Evolutionary conservation across 208 protist species (phyloP), one percentile per base, ranked within the genome.

Genomic region (Leishmania arabica): DNA sequence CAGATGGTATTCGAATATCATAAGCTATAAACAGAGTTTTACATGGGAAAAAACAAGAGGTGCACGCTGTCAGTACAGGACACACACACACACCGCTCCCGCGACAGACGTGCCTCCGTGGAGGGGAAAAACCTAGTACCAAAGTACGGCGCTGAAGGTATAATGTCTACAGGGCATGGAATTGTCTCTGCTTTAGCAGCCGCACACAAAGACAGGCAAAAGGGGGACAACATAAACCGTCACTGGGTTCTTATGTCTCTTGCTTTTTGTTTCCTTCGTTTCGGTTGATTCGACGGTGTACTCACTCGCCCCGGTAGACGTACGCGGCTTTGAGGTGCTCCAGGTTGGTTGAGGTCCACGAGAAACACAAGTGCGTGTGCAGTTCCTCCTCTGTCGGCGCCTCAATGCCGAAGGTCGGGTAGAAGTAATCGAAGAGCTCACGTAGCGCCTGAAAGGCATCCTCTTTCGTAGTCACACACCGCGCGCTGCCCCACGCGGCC

Each of bases 341-440:
- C 5, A 91, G 79, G 51, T 72, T 84, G 0, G 34, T 11, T 0
- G 86, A 85, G 3, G 82, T 92, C 91, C 92, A 97, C 6, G 66
- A 84, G 72, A 94, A 79, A 24, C 88, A 72, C 54, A 90, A 51
- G 62, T 89, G 87, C 8, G 58, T 83, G 13, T 47, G 54, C 24
- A 90, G 84, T 74, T 92, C 91, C 78, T 91, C 89, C 51, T 80
- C 85, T 4, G 85, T 81, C 3, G 85, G 86, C 0, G 78, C 45
- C 3, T 84, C 84, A 17, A 92, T 75, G 58, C 92, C 90, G 69
- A 95, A 96, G n/a, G 42, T 80, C 1, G 91, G 85, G 21, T 84
- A 77, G 77, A 90, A 97, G n/a, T 91, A 69, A 1, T 84, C 81
- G 77, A 97, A 90, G 4, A 97, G 87, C 49, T 91, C 83, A 42